Percentiles rank a stretch among this genome's conserved stretches.
Evolutionary conservation across 192 early-diverging fungal species (phyloP).

Genomic region (Gamsiella multidivaricata): DNA sequence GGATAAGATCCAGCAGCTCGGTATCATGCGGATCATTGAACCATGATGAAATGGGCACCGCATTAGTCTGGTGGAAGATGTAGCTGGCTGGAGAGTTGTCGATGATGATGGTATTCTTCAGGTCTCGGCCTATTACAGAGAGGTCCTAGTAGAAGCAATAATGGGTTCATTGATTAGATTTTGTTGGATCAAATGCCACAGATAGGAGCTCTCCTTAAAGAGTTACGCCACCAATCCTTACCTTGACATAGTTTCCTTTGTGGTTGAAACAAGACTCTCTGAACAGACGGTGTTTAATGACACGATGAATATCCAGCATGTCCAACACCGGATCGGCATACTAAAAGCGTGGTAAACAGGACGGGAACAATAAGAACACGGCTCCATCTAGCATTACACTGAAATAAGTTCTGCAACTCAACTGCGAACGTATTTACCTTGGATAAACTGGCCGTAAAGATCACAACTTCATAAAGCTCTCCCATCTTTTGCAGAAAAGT

Average conservation of each 20-base stretch:
- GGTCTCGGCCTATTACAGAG: conserved; percentile 85
- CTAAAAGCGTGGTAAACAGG: too few relatives aligned
- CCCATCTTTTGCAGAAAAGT: conserved; percentile 89
- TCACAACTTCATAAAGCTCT: conserved; percentile 90
- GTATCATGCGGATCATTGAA: conserved; percentile 97
- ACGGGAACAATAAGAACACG: background rate
- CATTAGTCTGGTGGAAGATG: conserved; percentile 95
- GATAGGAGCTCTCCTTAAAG: too few relatives aligned
- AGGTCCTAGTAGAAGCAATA: conserved; percentile 73
- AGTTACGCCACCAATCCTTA: conserved; percentile 19
- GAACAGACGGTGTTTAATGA: conserved; percentile 94
- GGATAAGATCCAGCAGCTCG: conserved; percentile 93
- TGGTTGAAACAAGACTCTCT: conserved; percentile 95
- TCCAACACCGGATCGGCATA: conserved; percentile 99
- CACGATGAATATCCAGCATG: conserved; percentile 84
- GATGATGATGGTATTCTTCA: conserved; percentile 88
- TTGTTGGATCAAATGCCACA: too few relatives aligned
- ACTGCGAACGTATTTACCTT: conserved; percentile 78
- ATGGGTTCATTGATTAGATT: too few relatives aligned
- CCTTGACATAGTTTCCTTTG: conserved; percentile 98
- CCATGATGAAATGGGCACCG: conserved; percentile 96
- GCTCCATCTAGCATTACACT: too few relatives aligned
- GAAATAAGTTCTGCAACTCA: too few relatives aligned
- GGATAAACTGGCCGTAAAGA: conserved; percentile 94
- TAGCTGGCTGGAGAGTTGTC: conserved; percentile 98